Conservation (phyloP, 805 yeast genomes). For the Kazachstania taianensis region DNA sequence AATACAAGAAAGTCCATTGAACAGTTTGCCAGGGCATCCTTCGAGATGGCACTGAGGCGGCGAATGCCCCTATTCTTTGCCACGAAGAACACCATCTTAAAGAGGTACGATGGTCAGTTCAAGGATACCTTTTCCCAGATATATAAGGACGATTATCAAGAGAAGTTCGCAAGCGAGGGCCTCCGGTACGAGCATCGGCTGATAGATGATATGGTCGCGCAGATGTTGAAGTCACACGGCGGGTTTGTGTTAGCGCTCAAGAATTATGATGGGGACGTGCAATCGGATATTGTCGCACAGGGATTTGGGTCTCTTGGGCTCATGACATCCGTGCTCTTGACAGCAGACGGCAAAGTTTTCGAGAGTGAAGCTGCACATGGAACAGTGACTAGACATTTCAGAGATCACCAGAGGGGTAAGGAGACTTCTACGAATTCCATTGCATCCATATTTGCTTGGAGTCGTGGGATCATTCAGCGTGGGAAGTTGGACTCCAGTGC, state of each 20-base stretch:
- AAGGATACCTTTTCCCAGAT: slow-evolving; percentile 82
- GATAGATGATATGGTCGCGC: slow-evolving; percentile 97
- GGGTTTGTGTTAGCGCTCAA: slow-evolving; percentile 92
- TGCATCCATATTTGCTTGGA: slow-evolving; percentile 95
- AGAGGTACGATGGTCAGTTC: slow-evolving; percentile 88
- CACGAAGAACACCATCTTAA: slow-evolving; percentile 88
- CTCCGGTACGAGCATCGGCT: slow-evolving; percentile 94
- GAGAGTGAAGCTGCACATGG: slow-evolving; percentile 98
- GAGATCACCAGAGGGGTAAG: slow-evolving; percentile 90
- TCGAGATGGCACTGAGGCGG: slow-evolving; percentile 73
- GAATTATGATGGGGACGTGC: slow-evolving; percentile 96
- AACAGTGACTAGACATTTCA: slow-evolving; percentile 92
- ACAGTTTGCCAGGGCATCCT: slow-evolving; percentile 89
- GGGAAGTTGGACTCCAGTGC: slow-evolving; percentile 82
- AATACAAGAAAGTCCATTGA: slow-evolving; percentile 84
- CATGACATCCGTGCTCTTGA: slow-evolving; percentile 88
- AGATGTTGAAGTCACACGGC: slow-evolving; percentile 91
- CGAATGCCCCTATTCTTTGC: slow-evolving; percentile 73
- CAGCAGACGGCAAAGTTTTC: slow-evolving; percentile 94
- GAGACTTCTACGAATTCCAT: slow-evolving; percentile 95
- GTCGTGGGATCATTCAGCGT: slow-evolving; percentile 84
- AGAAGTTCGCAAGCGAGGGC: slow-evolving; percentile 61
- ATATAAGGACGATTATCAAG: slow-evolving; percentile 59
- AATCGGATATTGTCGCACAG: slow-evolving; percentile 95
- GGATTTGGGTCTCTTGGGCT: slow-evolving; percentile 94